Conservation (phyloP, 208 protist genomes). For the Acanthamoeba lenticulata region DNA sequence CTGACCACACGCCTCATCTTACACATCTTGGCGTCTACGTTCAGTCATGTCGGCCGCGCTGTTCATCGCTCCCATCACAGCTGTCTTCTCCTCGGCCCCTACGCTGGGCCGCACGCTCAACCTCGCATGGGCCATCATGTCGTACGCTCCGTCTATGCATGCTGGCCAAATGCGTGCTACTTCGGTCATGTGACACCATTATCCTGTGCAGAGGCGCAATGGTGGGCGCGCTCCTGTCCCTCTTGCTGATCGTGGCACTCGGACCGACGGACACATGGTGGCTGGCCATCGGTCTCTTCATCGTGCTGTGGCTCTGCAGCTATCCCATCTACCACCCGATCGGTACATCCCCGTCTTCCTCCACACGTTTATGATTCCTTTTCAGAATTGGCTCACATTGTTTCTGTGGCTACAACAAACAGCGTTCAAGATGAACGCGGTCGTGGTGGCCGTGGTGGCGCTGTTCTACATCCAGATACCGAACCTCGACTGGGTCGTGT, state of each 20-base stretch:
- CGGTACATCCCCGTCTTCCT: background rate
- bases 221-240: background rate
- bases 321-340: conserved; percentile 26
- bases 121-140: conserved; percentile 17
- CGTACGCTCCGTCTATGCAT: background rate
- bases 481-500: background rate
- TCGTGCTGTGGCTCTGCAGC: background rate
- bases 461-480: conserved; percentile 19
- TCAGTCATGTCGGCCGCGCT: background rate
- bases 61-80: conserved; percentile 46
- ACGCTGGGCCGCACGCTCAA: conserved; percentile 29
- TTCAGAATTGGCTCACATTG: background rate
- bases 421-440: conserved; percentile 29
- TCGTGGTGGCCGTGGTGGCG: background rate
- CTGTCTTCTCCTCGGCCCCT: background rate
- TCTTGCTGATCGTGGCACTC: background rate
- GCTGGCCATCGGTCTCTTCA: conserved; percentile 38
- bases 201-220: background rate
- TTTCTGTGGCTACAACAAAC: background rate
- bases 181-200: background rate
- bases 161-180: background rate
- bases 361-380: no score
- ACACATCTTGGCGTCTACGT: background rate
- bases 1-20: background rate
- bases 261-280: conserved; percentile 4